Evolutionary conservation across 805 yeast genomes (phyloP).

Genomic region (Hyphopichia homilentoma): DNA sequence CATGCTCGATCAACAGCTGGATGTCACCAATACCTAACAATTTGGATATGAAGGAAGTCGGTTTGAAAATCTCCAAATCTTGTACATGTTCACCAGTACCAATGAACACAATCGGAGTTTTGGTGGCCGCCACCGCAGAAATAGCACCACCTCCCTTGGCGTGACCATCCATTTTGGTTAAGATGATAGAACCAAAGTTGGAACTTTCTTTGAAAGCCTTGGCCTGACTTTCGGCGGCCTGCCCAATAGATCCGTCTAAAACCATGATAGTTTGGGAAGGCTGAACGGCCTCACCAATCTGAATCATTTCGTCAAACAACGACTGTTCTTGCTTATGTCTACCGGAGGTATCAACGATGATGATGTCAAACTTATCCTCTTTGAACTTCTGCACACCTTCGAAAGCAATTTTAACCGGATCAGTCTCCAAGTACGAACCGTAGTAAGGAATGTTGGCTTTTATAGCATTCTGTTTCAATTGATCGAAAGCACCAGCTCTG

Average conservation of each 20-base stretch:
- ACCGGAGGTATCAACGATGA: conserved; percentile 97
- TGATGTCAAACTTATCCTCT: conserved; percentile 86
- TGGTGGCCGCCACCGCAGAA: conserved; percentile 95
- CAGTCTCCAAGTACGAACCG: conserved; percentile 93
- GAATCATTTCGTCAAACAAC: conserved; percentile 90
- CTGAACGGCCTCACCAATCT: conserved; percentile 78
- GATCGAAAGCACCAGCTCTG: conserved; percentile 99
- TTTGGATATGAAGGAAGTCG: conserved; percentile 85
- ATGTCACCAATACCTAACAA: conserved; percentile 93
- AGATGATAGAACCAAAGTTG: conserved; percentile 89
- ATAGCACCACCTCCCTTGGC: conserved; percentile 99
- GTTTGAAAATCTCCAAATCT: conserved; percentile 88
- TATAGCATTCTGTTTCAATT: conserved; percentile 94
- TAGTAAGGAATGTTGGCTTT: conserved; percentile 91
- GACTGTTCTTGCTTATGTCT: conserved; percentile 94
- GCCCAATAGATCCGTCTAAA: conserved; percentile 95
- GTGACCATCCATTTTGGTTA: conserved; percentile 97
- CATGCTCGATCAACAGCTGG: conserved; percentile 91
- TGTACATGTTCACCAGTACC: conserved; percentile 98
- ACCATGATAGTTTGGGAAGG: conserved; percentile 99
- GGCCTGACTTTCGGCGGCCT: conserved; percentile 95
- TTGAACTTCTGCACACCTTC: conserved; percentile 92
- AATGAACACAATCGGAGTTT: conserved; percentile 90
- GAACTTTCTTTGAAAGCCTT: conserved; percentile 90
- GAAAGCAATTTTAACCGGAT: conserved; percentile 86